Evolutionary conservation across 2,329 filamentous ascomycete genomes (phyloP).

Genomic region (Coniochaeta sp.): DNA sequence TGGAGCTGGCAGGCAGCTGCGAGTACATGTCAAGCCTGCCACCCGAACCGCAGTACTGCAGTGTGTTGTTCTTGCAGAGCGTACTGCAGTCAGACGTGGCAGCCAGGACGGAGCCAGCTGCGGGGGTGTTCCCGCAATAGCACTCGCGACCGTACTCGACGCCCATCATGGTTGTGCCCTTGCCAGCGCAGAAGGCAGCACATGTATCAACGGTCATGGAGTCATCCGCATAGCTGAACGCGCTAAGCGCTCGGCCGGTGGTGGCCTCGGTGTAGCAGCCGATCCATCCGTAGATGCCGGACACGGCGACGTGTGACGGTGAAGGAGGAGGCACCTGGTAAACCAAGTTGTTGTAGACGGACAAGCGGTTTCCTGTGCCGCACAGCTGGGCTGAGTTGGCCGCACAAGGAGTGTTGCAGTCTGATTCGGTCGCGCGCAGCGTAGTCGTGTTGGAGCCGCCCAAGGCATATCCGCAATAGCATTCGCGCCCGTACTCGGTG

Average conservation of each 20-base stretch:
- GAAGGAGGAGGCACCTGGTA: constrained; percentile 7
- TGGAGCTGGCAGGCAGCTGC: constrained; percentile 2
- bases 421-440: constrained; percentile 9
- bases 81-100: constrained; percentile 12
- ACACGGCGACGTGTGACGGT: constrained; percentile 10
- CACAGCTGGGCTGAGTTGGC: constrained; percentile 5
- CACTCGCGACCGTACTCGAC: constrained; percentile 21
- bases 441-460: constrained; percentile 4
- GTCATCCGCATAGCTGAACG: constrained; percentile 11
- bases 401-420: constrained; percentile 10
- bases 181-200: constrained; percentile 15
- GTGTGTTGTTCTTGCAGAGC: constrained; percentile 12
- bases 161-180: constrained; percentile 13
- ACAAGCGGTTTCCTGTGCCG: constrained; percentile 10
- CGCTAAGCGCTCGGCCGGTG: constrained; percentile 11
- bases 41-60: constrained; percentile 26
- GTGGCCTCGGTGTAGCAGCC: constrained; percentile 15
- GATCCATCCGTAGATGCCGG: constrained; percentile 11
- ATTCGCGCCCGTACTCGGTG: constrained; percentile 15
- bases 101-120: constrained; percentile 8
- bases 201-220: constrained; percentile 17
- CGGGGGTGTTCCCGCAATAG: constrained; percentile 15
- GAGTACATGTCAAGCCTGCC: constrained; percentile 24
- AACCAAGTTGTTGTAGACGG: constrained; percentile 13
- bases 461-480: constrained; percentile 14